Conservation (phyloP, 1,284 basidiomycete species). For the Trichosporon sp. region DNA sequence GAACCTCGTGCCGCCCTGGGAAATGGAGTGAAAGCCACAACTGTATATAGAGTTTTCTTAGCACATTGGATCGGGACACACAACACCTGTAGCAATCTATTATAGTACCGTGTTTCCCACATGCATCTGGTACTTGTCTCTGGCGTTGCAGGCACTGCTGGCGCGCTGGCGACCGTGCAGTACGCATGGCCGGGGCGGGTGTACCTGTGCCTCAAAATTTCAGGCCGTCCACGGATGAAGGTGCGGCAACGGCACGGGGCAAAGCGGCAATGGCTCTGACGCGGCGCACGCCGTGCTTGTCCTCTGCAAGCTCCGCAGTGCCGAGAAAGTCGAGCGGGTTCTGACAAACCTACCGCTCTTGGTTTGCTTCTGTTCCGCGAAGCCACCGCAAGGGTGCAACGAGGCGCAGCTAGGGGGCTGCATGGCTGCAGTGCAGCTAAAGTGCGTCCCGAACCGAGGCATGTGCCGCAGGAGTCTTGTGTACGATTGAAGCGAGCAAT, state of each 20-base stretch:
- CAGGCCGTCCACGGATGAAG: background rate
- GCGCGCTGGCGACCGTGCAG: background rate
- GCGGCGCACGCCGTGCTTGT: background rate
- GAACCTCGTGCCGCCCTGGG: slow-evolving; percentile 24
- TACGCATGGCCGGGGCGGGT: background rate
- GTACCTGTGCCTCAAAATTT: background rate
- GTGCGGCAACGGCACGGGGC: background rate
- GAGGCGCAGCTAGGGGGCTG: background rate
- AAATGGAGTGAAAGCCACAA: background rate
- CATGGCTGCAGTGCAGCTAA: background rate
- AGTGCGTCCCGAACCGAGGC: slow-evolving; percentile 5
- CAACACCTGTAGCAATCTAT: background rate
- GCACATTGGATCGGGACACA: background rate
- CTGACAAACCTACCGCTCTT: slow-evolving; percentile 9
- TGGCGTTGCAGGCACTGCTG: background rate
- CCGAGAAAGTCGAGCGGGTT: background rate
- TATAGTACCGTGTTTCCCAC: background rate
- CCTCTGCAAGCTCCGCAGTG: background rate
- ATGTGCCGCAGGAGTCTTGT: background rate
- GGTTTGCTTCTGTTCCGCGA: background rate
- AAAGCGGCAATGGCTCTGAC: background rate
- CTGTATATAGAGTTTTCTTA: background rate
- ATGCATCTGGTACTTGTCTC: background rate
- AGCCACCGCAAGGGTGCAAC: background rate
- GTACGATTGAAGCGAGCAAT: background rate